Evolutionary conservation across 2,329 filamentous ascomycete genomes (phyloP).

Genomic region (Colletotrichum neosansevieriae): DNA sequence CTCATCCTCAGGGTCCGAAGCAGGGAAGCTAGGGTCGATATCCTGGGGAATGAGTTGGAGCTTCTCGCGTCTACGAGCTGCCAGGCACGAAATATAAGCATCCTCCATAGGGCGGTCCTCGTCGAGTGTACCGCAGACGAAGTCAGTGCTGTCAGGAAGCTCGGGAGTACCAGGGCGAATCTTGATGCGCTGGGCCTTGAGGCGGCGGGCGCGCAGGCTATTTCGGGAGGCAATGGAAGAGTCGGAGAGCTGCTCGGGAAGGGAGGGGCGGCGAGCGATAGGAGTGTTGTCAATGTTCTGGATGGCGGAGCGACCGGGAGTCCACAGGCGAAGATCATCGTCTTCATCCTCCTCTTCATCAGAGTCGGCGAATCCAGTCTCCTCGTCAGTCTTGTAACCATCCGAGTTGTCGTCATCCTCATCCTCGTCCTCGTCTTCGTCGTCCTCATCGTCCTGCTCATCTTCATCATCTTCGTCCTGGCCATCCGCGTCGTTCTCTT

Average conservation of each 20-base stretch:
- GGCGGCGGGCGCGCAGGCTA: slow-evolving; percentile 49
- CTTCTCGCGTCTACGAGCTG: slow-evolving; percentile 84
- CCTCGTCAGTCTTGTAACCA: slow-evolving; percentile 81
- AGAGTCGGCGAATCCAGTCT: slow-evolving; percentile 76
- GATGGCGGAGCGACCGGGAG: slow-evolving; percentile 57
- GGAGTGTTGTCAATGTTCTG: slow-evolving; percentile 52
- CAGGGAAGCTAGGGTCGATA: slow-evolving; percentile 96
- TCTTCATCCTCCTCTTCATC: slow-evolving; percentile 74
- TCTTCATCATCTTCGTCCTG: slow-evolving; percentile 64
- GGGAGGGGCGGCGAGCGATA: slow-evolving; percentile 55
- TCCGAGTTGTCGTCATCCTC: slow-evolving; percentile 68
- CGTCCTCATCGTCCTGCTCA: slow-evolving; percentile 64
- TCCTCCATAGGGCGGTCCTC: slow-evolving; percentile 96
- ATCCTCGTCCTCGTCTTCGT: slow-evolving; percentile 65
- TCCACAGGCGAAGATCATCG: slow-evolving; percentile 75
- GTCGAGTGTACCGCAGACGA: slow-evolving; percentile 97
- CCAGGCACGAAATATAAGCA: slow-evolving; percentile 87
- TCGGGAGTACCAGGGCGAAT: slow-evolving; percentile 80
- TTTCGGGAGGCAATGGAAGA: slow-evolving; percentile 68
- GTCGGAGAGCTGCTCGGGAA: slow-evolving; percentile 65
- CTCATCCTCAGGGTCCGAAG: slow-evolving; percentile 90
- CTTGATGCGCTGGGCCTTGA: slow-evolving; percentile 58
- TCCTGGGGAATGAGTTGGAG: slow-evolving; percentile 91
- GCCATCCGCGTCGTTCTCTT: slow-evolving; percentile 52
- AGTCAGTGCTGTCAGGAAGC: slow-evolving; percentile 96